phyloP scores from a whole-genome alignment of 176 grass and related monocot species.

The Oryza nivara region DNA sequence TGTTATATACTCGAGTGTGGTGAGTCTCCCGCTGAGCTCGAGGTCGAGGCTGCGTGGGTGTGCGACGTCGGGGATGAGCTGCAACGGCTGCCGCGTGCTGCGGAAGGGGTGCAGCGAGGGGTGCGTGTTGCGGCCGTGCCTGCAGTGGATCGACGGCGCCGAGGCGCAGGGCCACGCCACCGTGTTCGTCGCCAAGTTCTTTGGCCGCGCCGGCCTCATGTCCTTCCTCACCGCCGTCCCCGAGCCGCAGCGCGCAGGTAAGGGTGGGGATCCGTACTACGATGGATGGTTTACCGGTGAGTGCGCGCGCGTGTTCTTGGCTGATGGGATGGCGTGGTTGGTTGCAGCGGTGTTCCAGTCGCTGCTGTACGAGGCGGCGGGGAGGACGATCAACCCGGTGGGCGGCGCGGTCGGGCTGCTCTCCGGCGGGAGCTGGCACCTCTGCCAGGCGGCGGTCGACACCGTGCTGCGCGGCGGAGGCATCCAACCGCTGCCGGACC shows the following conservation, averaged over 20 bases:
- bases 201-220: conserved; percentile 92
- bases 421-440: conserved; percentile 77
- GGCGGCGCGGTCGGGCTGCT: conserved; percentile 84
- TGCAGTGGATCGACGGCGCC: conserved; percentile 78
- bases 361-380: conserved; percentile 87
- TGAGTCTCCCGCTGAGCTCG: conserved; percentile 24
- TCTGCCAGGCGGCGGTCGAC: conserved; percentile 84
- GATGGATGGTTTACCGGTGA: too few species aligned
- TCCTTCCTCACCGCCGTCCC: conserved; percentile 93
- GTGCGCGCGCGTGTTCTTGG: background rate
- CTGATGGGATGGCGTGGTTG: background rate
- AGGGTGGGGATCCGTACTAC: background rate
- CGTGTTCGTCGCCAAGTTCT: conserved; percentile 96
- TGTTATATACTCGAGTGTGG: conserved; percentile 20
- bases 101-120: conserved; percentile 92
- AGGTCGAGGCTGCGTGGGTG: background rate
- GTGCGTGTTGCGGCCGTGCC: conserved; percentile 87
- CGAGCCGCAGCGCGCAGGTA: conserved; percentile 66
- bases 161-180: conserved; percentile 97
- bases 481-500: conserved; percentile 52
- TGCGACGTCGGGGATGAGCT: conserved; percentile 63
- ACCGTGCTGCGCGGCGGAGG: conserved; percentile 79
- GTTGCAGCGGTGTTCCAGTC: conserved; percentile 91
- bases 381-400: conserved; percentile 97
- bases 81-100: conserved; percentile 98